These are phyloP conservation scores for Acrodontium crateriforme DNA, from an alignment of 2,329 filamentous ascomycete species.

Conservation along the genomic window DNA sequence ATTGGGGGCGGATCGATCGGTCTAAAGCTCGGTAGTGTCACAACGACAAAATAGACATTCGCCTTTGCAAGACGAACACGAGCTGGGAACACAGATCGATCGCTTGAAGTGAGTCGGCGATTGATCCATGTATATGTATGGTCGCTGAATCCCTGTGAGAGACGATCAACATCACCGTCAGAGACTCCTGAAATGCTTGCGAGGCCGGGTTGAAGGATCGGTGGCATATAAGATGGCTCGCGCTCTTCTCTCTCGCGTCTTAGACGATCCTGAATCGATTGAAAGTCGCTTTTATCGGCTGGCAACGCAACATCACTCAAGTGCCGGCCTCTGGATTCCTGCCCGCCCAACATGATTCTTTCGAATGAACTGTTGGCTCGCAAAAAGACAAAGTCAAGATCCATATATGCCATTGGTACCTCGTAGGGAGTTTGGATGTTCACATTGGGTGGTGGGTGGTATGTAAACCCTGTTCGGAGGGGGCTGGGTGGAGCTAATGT, in stretches of 20 bases:
- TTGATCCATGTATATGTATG: slow-evolving; percentile 28
- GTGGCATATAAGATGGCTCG: slow-evolving; percentile 37
- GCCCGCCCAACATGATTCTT: slow-evolving; percentile 26
- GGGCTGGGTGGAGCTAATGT: slow-evolving; percentile 9
- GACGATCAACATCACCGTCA: slow-evolving; percentile 30
- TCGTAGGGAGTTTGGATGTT: slow-evolving; percentile 8
- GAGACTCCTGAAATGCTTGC: slow-evolving; percentile 29
- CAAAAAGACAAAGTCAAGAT: slow-evolving; percentile 34
- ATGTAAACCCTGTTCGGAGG: slow-evolving; percentile 7
- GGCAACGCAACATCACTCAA: slow-evolving; percentile 31
- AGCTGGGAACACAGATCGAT: slow-evolving; percentile 20
- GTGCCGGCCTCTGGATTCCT: slow-evolving; percentile 25
- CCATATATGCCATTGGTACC: slow-evolving; percentile 28
- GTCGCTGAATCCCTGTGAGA: slow-evolving; percentile 30
- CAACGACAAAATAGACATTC: slow-evolving; percentile 31
- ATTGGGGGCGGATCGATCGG: slow-evolving; percentile 10
- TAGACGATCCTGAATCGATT: slow-evolving; percentile 30
- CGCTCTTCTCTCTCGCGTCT: slow-evolving; percentile 33
- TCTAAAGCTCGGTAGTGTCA: slow-evolving; percentile 24
- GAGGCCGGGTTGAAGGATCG: slow-evolving; percentile 31
- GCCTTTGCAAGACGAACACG: slow-evolving; percentile 28
- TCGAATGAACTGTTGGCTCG: slow-evolving; percentile 33
- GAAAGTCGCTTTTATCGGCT: slow-evolving; percentile 28
- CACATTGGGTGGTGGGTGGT: slow-evolving; percentile 4
- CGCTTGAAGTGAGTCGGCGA: slow-evolving; percentile 15